These are phyloP conservation scores for Candida vartiovaarae DNA, from an alignment of 805 yeast genomes.

Conservation along the genomic window DNA sequence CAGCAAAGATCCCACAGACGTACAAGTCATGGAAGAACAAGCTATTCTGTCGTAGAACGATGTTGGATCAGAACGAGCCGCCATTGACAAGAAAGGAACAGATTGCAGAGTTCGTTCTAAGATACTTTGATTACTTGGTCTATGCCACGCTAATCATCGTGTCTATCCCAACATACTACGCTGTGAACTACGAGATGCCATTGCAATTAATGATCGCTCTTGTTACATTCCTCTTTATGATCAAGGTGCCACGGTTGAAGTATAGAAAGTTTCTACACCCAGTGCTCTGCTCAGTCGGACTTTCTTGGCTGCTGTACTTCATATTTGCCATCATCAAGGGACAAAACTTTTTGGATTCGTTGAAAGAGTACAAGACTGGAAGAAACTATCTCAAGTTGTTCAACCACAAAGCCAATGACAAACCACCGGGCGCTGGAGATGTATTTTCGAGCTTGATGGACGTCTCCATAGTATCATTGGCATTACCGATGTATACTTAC, in stretches of 20 bases:
- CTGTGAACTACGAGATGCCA: conserved; percentile 49
- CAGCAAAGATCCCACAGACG: not conserved
- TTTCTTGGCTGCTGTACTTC: conserved; percentile 57
- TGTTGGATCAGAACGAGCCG: conserved; percentile 10
- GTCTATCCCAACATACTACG: conserved; percentile 56
- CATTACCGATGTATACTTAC: conserved; percentile 74
- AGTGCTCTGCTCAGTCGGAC: conserved; percentile 55
- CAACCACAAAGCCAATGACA: conserved; percentile 24
- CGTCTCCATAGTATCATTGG: conserved; percentile 65
- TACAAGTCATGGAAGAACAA: conserved; percentile 4
- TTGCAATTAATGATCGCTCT: conserved; percentile 58
- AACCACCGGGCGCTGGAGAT: conserved; percentile 81
- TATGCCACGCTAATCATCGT: conserved; percentile 40
- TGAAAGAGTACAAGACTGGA: conserved; percentile 60
- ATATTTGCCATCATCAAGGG: conserved; percentile 49
- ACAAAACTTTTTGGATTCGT: conserved; percentile 41
- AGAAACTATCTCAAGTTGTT: conserved; percentile 56
- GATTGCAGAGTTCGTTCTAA: conserved; percentile 31
- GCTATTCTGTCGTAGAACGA: conserved; percentile 17
- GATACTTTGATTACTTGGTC: conserved; percentile 49
- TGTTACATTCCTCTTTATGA: conserved; percentile 44
- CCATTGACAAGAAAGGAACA: conserved; percentile 15
- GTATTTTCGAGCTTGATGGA: conserved; percentile 66
- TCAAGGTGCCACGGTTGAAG: conserved; percentile 36
- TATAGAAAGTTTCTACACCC: conserved; percentile 59